Base-by-base conservation (phyloP, 208 protist species). In the Acanthamoeba royreba region DNA sequence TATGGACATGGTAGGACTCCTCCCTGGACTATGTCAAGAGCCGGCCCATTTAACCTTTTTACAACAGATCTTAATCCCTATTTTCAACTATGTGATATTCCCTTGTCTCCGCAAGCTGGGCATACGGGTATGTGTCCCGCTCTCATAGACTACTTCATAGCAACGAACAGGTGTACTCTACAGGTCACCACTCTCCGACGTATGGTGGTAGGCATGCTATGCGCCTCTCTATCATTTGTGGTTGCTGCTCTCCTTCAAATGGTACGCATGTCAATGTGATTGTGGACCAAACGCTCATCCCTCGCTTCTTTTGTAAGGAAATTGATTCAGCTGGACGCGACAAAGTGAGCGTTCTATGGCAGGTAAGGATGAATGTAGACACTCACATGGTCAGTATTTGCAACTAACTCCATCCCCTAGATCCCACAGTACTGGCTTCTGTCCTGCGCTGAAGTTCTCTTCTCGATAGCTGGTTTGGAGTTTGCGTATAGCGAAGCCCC, bases 401-500 rank as follows among this genome's bases (percentile, higher is more conserved):
- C 81, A 28, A 58, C 81, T 69, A 66, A 58, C 40, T 9, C 28
- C 9, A n/a, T 22, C 15, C 25, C 53, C 9, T 74, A 96, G 87
- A 19, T 96, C 2, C 95, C 94, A 42, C 96, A 97, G 94, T 96
- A 96, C 53, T n/a, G 96, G 19, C 8, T 96, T 2, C 13, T 97
- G 7, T 74, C 74, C 8, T 81, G 74, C n/a, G 95, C 35, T 33
- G 96, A 97, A 90, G 93, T 97, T 8, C 49, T 97, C 19, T 58
- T 97, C 17, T 95, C 92, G 19, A 94, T 97, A 28, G 95, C 95
- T 47, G 92, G 91, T 35, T 63, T 96, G 0, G 94, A 96, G 47
- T 96, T 97, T 94, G 95, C 95, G 13, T 97, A 96, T 79, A 66
- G 42, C 58, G 89, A 25, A 90, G 94, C 94, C 17, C 95, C 96